Evolutionary conservation across 306 rosid genomes (phyloP), one percentile per base, ranked within the genome.

Genomic region (Comarum palustre): DNA sequence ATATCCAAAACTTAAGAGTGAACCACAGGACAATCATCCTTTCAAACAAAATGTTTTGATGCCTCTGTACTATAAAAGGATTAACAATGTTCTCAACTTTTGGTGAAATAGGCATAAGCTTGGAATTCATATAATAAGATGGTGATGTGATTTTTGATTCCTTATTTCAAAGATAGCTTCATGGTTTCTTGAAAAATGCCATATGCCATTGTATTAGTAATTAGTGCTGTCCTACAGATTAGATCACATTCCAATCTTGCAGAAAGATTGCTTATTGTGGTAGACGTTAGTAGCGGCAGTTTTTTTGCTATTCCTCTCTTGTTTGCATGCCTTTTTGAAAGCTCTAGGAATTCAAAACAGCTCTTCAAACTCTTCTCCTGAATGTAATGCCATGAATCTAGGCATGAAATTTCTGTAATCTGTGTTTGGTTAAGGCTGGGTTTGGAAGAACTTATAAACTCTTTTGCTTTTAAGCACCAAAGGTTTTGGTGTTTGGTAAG

Each of bases 21-120:
- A 82, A 67, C n/a, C 74, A 25, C 51, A 82, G 80, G 85, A 78
- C 13, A 89, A 91, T 68, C 89, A 89, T 71, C 87, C 89, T 29
- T 94, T 96, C 0, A 38, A 6, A 38, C 42, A 38, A 38, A 38
- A 38, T 0, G 91, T 78, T 19, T 79, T 91, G 82, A 91, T 88
- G 86, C 72, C 86, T 17, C 68, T 87, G 48, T 91, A 79, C 76
- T 94, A 96, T 7, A 1, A 7, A 1, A 38, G 42, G 42, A 39
- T 8, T 39, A 8, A 39, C 42, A 39, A 36, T 36, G 39, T 6
- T 36, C 39, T 36, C 2, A 36, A 36, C 6, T 5, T 34, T 36
- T 36, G 6, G 39, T 36, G 39, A 36, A 36, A 36, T 36, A 36
- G 6, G 8, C 8, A 36, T 36, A 5, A 6, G 39, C 39, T 36